A percentile compares a stretch with the other conserved stretches of the same genome.
Conservation (phyloP, 2,329 filamentous ascomycete genomes). For the Rutstroemia sydowiana region DNA sequence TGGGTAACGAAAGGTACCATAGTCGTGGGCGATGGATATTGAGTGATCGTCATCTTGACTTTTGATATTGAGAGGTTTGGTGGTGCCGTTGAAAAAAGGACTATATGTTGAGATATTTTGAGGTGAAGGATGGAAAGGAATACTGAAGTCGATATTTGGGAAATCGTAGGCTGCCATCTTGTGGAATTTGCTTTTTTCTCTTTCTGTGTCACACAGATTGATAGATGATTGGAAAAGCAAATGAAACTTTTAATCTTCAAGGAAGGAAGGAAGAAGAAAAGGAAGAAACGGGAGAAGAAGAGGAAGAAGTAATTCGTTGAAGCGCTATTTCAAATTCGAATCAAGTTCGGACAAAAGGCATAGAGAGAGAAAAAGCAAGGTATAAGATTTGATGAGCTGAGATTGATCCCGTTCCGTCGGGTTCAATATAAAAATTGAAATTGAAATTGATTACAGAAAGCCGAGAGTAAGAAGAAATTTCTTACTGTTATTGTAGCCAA, state of each 20-base stretch:
- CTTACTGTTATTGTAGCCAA: not conserved
- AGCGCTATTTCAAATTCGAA: too few relatives aligned
- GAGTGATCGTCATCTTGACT: not conserved
- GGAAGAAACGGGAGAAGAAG: not conserved
- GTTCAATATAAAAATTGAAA: too few relatives aligned
- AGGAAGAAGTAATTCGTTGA: not conserved
- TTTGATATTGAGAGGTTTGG: not conserved
- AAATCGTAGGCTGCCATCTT: constrained; percentile 4
- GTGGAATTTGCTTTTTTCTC: not conserved
- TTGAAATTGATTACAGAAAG: not conserved
- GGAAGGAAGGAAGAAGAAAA: too few relatives aligned
- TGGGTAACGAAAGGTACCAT: constrained; percentile 1
- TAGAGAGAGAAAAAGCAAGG: too few relatives aligned
- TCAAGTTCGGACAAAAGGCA: too few relatives aligned
- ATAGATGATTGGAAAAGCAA: too few relatives aligned
- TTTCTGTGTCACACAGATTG: too few relatives aligned
- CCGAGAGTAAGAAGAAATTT: not conserved
- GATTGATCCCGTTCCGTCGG: too few relatives aligned
- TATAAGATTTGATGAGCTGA: too few relatives aligned
- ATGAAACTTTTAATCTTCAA: too few relatives aligned
- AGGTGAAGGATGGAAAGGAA: not conserved
- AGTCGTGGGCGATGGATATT: not conserved
- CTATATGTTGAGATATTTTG: not conserved
- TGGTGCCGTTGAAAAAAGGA: not conserved
- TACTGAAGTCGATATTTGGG: constrained; percentile 2